Evolutionary conservation across 179 eudicot species (phyloP), one percentile per base, ranked within the genome.

Genomic region (Silene noctiflora): DNA sequence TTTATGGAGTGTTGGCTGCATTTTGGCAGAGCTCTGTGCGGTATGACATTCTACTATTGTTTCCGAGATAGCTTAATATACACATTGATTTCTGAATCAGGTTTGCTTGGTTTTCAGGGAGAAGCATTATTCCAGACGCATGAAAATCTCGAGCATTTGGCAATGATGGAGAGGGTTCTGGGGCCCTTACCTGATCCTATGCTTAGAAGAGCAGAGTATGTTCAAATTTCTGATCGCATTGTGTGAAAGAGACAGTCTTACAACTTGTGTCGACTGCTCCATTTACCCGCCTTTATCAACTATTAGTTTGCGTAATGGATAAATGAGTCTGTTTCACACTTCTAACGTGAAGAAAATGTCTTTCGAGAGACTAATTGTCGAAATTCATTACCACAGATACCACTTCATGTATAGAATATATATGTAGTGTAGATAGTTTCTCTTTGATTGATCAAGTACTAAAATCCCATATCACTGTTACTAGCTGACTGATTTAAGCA

Each of bases 101-200:
- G 63, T 3, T 48, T 20, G 74, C 68, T 70, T 44, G 29, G 24
- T 19, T 69, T 69, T 70, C 82, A 86, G 91, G 91, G 91, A 31
- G 89, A 88, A 76, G 91, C 91, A 33, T 76, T 88, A 78, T 88
- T 88, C 79, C 91, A 86, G 58, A 86, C 91, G 16, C 91, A 88
- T 69, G 91, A 88, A 56, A 88, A 88, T 76, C 83, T 88, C 70
- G 91, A 88, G 78, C 91, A 88, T 76, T 82, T 88, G 69, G 90
- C 88, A 12, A 87, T 87, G 90, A 87, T 87, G 90, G 90, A 87
- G 75, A 84, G 86, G 75, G 91, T 83, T 71, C 81, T 88, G 71
- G 89, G 91, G 66, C 88, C 91, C 25, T n/a, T 88, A 11, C 91
- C 91, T 58, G 86, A 86, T 39, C 84, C 85, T 68, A 83, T 88